These are phyloP conservation scores for Coemansia sp. DNA, from an alignment of 192 early-diverging fungal genomes.

Conservation along the genomic window DNA sequence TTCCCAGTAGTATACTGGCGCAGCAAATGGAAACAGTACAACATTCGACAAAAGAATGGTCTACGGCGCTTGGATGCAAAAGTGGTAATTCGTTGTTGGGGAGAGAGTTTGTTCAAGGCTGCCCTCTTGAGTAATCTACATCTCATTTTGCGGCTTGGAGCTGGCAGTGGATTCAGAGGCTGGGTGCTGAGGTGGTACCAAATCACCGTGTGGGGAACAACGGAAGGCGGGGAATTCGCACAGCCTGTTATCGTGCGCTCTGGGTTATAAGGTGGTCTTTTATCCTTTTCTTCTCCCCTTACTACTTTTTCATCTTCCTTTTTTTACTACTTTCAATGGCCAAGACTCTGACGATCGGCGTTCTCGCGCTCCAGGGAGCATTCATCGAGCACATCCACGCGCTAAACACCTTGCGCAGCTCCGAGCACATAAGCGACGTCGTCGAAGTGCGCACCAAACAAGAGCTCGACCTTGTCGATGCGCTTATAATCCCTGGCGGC, in stretches of 20 bases:
- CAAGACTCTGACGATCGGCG: constrained; percentile 42
- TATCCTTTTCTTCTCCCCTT: not conserved
- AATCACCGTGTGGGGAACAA: not conserved
- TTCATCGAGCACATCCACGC: constrained; percentile 90
- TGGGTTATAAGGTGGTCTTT: not conserved
- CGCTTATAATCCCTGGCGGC: constrained; percentile 92
- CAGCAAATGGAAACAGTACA: not conserved
- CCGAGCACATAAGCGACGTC: constrained; percentile 42
- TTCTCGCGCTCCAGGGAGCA: constrained; percentile 93
- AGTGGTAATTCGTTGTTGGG: not conserved
- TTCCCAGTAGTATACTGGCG: constrained; percentile 3
- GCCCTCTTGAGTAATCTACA: not conserved
- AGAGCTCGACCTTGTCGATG: constrained; percentile 78
- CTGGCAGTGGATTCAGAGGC: not conserved
- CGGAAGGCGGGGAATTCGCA: not conserved
- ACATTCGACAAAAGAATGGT: not conserved
- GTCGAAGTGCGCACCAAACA: constrained; percentile 68
- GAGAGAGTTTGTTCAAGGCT: not conserved
- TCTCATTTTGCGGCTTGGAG: not conserved
- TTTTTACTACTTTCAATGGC: constrained; percentile 20
- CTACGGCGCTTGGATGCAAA: not conserved
- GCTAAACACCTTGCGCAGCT: constrained; percentile 69
- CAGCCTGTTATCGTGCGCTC: not conserved
- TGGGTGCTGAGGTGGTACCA: not conserved
- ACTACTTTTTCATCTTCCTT: too few species aligned